Base-by-base conservation (phyloP, 208 protist genomes). In the Crithidia expoeki region DNA sequence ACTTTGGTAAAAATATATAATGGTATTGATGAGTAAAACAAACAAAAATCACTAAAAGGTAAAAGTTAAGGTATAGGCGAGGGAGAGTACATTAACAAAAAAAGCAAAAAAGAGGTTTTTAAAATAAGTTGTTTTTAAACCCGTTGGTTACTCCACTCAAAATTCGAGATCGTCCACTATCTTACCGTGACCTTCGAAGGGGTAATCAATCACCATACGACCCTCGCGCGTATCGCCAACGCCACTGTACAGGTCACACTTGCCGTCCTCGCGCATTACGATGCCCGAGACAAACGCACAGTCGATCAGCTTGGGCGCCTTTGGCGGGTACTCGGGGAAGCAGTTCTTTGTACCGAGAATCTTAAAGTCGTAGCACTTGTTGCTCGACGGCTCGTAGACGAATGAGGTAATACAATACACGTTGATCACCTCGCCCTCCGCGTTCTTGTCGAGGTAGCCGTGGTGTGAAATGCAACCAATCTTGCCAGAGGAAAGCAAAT, bases 221-320 rank as follows among this genome's bases (percentile, higher is more conserved):
- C 85, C 85, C 70, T 91, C 76, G 14, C 76, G 68, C 1, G 80
- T 86, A 34, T 91, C 86, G 30, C 86, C 86, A 16, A 91, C 56
- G 25, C 86, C 86, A 51, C 86, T 88, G 76, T 91, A 91, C 14
- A 91, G 68, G 38, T 91, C 86, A 47, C 75, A 85, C 70, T 86
- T 88, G 23, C 83, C 86, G 57, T 91, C 86, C 3, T 82, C 72
- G 25, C 84, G 80, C 81, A 86, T 88, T 1, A 88, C 76, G 42
- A 91, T 88, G 23, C 86, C 86, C 0, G 83, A 84, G 10, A 79
- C 68, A 44, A 91, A 91, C 9, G 73, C 86, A 38, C 86, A 91
- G 73, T 91, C 86, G n/a, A 76, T 66, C 17, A 91, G 65, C 51
- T 81, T 84, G 6, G 59, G 70, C 2, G 75, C 80, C 79, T 91